Evolutionary conservation across 108 stramenopile species (phyloP), one percentile per base, ranked within the genome.

Genomic region (Cyclotella kingstonii): DNA sequence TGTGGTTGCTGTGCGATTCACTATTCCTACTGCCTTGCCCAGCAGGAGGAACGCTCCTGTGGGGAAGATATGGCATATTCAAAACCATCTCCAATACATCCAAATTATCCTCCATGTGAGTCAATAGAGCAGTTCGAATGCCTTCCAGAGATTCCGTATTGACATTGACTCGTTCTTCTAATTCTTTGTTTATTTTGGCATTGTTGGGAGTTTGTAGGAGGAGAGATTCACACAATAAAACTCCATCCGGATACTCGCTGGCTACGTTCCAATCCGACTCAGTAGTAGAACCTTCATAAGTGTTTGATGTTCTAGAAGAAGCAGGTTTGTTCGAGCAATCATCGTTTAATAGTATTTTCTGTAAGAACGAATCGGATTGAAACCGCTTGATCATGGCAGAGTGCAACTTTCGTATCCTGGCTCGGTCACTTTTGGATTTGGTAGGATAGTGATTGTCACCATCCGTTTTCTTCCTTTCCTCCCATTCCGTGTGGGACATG

Each of bases 131-230:
- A 42, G 77, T 68, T 40, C 66, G 66, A 1, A 82, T 70, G 5
- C 75, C 81, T 46, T 84, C 81, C 12, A 81, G 45, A 3, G 73
- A 50, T 3, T 46, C 57, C 18, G 85, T 77, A 2, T 79, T 38
- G 2, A 77, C 81, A 50, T 81, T 54, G 6, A 86, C 87, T 21
- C 87, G 67, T 82, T 89, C 87, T 78, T 89, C 83, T 44, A 85
- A 60, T 29, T 77, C 62, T 10, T 25, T 19, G 1, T 55, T 21
- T 29, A 8, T 41, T 33, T 23, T 5, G 0, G 7, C 8, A 29
- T 12, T n/a, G 15, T 34, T 15, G 25, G 15, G 40, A 25, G 47
- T 56, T 38, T 62, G 69, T 38, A 53, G 60, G 54, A 70, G 61
- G 29, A 70, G 46, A 3, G 54, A 60, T 61, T 73, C 65, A 53